Evolutionary conservation across 225 moss, liverwort and hornwort species (phyloP).

Genomic region (Marchantia paleacea): DNA sequence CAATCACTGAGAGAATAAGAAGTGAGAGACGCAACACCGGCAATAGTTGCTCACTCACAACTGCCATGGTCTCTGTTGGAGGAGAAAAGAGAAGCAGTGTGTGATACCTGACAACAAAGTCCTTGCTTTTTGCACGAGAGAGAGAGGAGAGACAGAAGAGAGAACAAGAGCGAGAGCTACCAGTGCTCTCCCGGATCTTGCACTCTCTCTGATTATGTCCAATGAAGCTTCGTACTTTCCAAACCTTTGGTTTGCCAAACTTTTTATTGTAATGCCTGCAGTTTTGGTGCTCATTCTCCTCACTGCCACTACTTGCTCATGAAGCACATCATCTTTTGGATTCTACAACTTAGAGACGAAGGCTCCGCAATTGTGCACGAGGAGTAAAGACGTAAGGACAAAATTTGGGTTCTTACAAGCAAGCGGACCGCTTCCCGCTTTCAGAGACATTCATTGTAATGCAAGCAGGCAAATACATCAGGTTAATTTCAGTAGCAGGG

Average conservation of each 20-base stretch:
- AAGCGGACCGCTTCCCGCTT: not conserved
- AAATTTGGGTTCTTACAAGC: conserved; percentile 12
- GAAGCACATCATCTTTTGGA: conserved; percentile 20
- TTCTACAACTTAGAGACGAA: conserved; percentile 8
- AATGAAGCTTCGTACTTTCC: conserved; percentile 25
- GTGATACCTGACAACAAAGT: conserved; percentile 13
- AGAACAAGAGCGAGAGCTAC: not conserved
- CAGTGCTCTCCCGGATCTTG: not conserved
- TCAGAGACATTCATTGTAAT: conserved; percentile 28
- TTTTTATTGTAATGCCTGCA: conserved; percentile 24
- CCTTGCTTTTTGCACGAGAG: conserved; percentile 8
- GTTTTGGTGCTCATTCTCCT: conserved; percentile 6
- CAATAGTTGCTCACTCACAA: conserved; percentile 27
- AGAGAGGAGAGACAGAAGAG: not conserved
- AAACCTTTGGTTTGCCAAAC: conserved; percentile 18
- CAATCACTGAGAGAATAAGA: conserved; percentile 43
- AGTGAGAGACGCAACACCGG: conserved; percentile 27
- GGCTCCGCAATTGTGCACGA: not conserved
- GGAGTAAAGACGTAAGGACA: not conserved
- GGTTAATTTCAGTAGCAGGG: conserved; percentile 32
- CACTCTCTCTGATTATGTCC: conserved; percentile 5
- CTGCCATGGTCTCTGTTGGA: conserved; percentile 31
- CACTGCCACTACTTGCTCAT: not conserved
- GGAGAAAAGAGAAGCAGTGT: conserved; percentile 14
- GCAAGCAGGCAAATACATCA: conserved; percentile 36